Percentiles rank a stretch among this genome's conserved stretches.
These are phyloP conservation scores for Tuber umbilicatum DNA, from an alignment of 495 filamentous ascomycete species.

Conservation along the genomic window DNA sequence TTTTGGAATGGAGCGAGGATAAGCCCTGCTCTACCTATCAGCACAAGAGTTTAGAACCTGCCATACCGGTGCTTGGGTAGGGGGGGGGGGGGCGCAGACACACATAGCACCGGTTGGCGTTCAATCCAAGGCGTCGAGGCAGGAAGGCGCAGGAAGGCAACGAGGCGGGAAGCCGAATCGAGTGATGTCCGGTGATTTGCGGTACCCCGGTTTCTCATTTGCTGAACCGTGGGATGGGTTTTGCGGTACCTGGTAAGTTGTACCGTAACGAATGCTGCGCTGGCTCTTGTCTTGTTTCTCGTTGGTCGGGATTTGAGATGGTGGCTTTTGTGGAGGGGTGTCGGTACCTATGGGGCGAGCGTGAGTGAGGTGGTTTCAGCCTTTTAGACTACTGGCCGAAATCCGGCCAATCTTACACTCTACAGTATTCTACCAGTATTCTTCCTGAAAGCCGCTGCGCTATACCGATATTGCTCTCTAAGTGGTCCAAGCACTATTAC, in stretches of 20 bases:
- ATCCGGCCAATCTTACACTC: neutral
- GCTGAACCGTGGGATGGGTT: neutral
- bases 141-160: neutral
- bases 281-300: neutral
- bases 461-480: neutral
- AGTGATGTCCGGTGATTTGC: neutral
- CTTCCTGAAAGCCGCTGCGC: no score
- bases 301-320: neutral
- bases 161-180: neutral
- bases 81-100: neutral
- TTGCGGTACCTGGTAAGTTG: neutral
- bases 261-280: no score
- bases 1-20: no score
- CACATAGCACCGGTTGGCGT: no score
- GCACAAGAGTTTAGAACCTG: no score
- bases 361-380: no score
- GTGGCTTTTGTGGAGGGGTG: neutral
- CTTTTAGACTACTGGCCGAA: neutral
- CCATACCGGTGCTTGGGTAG: no score
- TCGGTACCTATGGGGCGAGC: neutral
- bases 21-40: neutral
- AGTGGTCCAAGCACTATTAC: neutral
- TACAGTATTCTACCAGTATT: no score
- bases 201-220: neutral
- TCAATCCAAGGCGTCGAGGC: neutral